Base-by-base conservation (phyloP, 2,329 filamentous ascomycete species). In the Cordyceps cateniannulata region DNA sequence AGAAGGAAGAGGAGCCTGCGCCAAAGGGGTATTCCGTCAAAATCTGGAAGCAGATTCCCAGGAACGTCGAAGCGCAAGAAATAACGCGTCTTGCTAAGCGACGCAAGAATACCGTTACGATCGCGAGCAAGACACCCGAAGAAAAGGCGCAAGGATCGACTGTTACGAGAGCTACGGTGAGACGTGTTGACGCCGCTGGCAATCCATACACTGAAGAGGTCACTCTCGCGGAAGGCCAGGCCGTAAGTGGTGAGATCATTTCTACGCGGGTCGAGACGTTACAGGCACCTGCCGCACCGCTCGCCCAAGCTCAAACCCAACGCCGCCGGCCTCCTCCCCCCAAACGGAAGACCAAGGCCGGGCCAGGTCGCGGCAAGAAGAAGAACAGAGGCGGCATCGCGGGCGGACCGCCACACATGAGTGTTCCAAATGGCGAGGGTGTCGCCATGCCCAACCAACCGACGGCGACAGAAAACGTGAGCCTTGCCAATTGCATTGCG, bases 201-300 rank as follows among this genome's bases (percentile, higher is more conserved):
- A 93, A 93, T 67, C 82, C 90, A 10, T 91, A 90, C 63, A 87
- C 93, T 2, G 91, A 95, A 72, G 91, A 96, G 68, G 86, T 95
- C 8, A 89, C 91, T 22, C 82, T 96, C 4, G 84, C 86, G 5
- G 89, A 93, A 61, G 92, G 91, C 0, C 89, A 95, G 70, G 78
- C 79, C 5, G 82, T 96, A 0, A 89, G 93, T 64, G 91, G 91
- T 61, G 92, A 96, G 70, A 87, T 96, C 55, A 84, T 91, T 62
- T 80, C 83, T 0, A 85, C 82, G 1, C 80, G 80, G 7, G 76
- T 85, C 18, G 78, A 85, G 40, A 74, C 45, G 1, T 12, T 62
- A 16, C 61, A 62, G 45, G n/a, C 79, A 0, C 80, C 81, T 2
- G 83, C 85, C 44, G 79, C 80, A 6, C 82, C 81, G 1, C 80